Base-by-base conservation (phyloP, 148 eudicot species). In the Oxyria digyna region DNA sequence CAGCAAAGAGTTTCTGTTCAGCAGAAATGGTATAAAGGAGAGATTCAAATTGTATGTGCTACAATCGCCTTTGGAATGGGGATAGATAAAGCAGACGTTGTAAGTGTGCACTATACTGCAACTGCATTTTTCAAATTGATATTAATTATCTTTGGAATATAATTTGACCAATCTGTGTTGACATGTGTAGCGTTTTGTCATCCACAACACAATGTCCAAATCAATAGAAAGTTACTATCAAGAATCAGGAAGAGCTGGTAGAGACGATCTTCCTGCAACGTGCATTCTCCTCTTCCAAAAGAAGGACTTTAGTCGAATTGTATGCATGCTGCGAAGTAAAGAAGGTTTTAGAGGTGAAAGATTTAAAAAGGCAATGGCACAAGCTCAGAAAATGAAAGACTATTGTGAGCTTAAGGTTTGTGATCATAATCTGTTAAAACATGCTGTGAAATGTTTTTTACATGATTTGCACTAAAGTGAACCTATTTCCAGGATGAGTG, bases 51-150 rank as follows among this genome's bases (percentile, higher is more conserved):
- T 67, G 97, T 95, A 71, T 95, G 99, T 78, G 99, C 99, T 73
- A 95, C 99, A 13, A 91, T 95, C 70, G 99, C 99, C 72, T 95
- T 95, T 69, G 99, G 99, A 62, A 95, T 95, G 99, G 99, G 99
- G 71, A 95, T 95, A 35, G 96, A 95, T 81, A 95, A 95, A 78
- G 81, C 97, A 71, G 97, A 95, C 73, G 99, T 95, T 75, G 99
- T 95, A 72, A 91, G 99, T 84, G 42, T 48, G 50, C 15, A 63
- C 50, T 42, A 54, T 7, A 4, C 55, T 50, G 57, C 57, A 50
- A 50, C 9, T 50, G 5, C 57, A 6, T 50, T 50, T 50, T 20
- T 21, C 26, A 50, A 0, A 50, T 50, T 50, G 57, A 50, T 20
- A 50, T 3, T 20, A 1, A 4, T 50, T 20, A 24, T 10, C 62